Evolutionary conservation across 2,329 filamentous ascomycete genomes (phyloP), one percentile per base, ranked within the genome.

Genomic region (Sphaerulina vaccinii): DNA sequence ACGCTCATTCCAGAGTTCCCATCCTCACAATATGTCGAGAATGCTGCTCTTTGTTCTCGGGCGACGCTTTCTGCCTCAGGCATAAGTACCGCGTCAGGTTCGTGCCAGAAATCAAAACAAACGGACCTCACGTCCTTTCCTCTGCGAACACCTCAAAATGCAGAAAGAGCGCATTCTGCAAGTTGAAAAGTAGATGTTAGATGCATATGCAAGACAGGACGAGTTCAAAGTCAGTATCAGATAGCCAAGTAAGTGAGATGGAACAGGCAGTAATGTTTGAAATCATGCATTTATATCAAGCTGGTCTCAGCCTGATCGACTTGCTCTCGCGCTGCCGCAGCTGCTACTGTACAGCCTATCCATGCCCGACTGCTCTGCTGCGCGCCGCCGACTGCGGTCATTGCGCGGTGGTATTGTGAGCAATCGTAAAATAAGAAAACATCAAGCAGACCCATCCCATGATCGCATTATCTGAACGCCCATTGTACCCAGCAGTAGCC

Each of bases 401-500:
- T 50, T 42, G 56, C 58, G 49, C 58, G 42, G 54, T 65, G 63
- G 63, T 63, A 65, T 64, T 58, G 56, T 58, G 60, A 64, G 59
- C 57, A 60, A 46, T 52, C 49, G 42, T 57, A 55, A 55, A 59
- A 51, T 53, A 55, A 61, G 58, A 52, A 61, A 61, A 57, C 50
- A 49, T 52, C 52, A 68, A 59, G 52, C 57, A 64, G 58, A 59
- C 64, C 73, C 71, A 72, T 71, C 73, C 73, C 73, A 72, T 77
- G 73, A 75, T 75, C 73, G 74, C 74, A 76, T 75, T 76, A 76
- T 65, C 71, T 69, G 65, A 75, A 70, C 65, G 67, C 68, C 63
- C 54, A 56, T 49, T 49, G 45, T 49, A 41, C 45, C 45, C 45
- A 39, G 37, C 19, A 39, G 37, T n/a, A 21, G 37, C 37, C 37